Base-by-base conservation (phyloP, 768 basidiomycete species). In the Lentinula aciculospora region DNA sequence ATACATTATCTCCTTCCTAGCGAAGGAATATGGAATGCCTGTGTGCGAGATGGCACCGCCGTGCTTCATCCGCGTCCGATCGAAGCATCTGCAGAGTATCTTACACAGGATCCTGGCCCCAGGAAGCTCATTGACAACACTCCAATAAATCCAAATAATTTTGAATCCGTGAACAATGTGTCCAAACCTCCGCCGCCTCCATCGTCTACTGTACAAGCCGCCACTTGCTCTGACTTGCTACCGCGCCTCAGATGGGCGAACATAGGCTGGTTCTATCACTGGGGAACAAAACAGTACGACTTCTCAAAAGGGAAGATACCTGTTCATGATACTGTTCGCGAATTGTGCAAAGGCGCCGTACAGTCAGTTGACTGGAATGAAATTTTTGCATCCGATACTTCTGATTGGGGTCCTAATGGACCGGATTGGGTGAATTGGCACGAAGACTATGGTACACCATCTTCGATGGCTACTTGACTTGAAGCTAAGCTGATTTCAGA, bases 231-330 rank as follows among this genome's bases (percentile, higher is more conserved):
- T 0, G 72, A 79, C 27, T 79, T 98, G 13, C 64, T 95, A 15
- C 76, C 75, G 4, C 94, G 91, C 68, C 69, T 99, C 48, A 81
- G 96, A 48, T 99, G 96, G 96, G 89, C 93, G 1, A 98, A 96
- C 65, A 88, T 99, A 49, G 96, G 96, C 9, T 91, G 90, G 85
- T 91, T 82, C 53, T 99, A 99, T 70, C 93, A 98, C 74, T 98
- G 96, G 96, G 90, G 92, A 2, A 90, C 85, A 28, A 99, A 98
- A 66, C 86, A 90, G 58, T 99, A 99, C 67, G 92, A 97, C 66
- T 94, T 97, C 63, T 80, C 83, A 1, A 84, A 79, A 53, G 82
- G 83, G 2, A 83, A 81, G 57, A 86, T 82, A 0, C 74, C 76
- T 0, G 83, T 98, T 45, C 82, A 87, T 47, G 62, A 71, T 1